Conservation (phyloP, 2,329 filamentous ascomycete genomes). For the Colletotrichum ledebouriae region DNA sequence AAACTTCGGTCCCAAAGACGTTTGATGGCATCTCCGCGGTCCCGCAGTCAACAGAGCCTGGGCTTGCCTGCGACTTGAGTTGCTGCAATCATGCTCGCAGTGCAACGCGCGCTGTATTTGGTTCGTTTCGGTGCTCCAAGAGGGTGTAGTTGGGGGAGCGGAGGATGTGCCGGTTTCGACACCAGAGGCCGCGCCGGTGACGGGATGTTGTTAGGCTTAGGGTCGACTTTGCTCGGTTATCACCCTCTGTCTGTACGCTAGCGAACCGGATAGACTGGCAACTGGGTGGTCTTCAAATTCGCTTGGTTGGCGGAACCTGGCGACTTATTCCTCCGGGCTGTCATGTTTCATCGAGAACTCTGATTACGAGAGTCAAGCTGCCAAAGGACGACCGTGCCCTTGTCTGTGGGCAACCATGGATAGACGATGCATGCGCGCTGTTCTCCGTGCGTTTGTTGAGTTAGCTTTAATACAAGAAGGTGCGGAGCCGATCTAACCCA, state of each 20-base stretch:
- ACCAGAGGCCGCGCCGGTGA: constrained; percentile 20
- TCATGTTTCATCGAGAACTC: constrained; percentile 34
- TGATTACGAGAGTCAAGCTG: constrained; percentile 4
- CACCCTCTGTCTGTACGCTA: constrained; percentile 13
- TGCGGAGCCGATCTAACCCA: constrained; percentile 37
- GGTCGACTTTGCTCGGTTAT: constrained; percentile 19
- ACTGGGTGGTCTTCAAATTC: constrained; percentile 3
- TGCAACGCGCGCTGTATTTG: constrained; percentile 30
- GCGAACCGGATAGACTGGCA: constrained; percentile 9
- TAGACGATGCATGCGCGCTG: too few relatives aligned
- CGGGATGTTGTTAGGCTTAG: constrained; percentile 13
- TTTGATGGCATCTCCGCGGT: constrained; percentile 30
- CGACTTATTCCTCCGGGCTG: constrained; percentile 15
- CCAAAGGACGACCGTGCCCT: background rate
- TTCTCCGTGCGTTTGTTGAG: background rate
- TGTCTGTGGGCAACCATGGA: constrained; percentile 5
- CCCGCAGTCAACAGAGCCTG: constrained; percentile 29
- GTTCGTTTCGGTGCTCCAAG: constrained; percentile 22
- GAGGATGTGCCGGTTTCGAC: constrained; percentile 33
- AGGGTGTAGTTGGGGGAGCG: constrained; percentile 19
- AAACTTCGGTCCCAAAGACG: constrained; percentile 16
- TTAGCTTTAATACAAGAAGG: constrained; percentile 31
- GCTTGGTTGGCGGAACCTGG: constrained; percentile 23
- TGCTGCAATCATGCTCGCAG: constrained; percentile 34
- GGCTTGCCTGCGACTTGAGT: constrained; percentile 33